Percentiles rank a stretch among this genome's conserved stretches.
Evolutionary conservation across 1,284 basidiomycete genomes (phyloP).

Genomic region (Inonotus hispidus): DNA sequence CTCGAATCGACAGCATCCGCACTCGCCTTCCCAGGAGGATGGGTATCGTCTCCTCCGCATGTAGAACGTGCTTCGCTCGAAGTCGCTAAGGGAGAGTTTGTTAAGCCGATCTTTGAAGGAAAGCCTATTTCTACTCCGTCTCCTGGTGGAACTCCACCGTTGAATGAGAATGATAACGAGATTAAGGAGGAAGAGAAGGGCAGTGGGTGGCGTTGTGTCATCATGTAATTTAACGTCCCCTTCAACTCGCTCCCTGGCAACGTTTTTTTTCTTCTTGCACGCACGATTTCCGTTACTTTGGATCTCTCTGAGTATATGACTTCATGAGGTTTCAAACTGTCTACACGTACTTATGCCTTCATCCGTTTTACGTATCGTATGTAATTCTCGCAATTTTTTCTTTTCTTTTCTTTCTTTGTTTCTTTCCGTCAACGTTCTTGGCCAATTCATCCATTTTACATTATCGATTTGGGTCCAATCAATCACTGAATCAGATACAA

Average conservation of each 20-base stretch:
- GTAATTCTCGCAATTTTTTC: not conserved
- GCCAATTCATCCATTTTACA: no score
- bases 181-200: not conserved
- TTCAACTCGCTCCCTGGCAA: no score
- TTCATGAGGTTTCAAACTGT: no score
- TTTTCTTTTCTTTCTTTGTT: no score
- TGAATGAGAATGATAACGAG: not conserved
- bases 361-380: not conserved
- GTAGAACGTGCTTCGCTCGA: conserved; percentile 16
- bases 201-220: conserved; percentile 11
- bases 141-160: not conserved
- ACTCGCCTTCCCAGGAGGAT: conserved; percentile 14
- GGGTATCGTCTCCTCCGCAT: conserved; percentile 7
- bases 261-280: not conserved
- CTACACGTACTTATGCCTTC: not conserved
- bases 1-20: conserved; percentile 17
- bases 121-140: not conserved
- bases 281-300: not conserved
- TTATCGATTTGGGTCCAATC: no score
- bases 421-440: no score
- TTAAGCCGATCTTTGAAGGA: conserved; percentile 7
- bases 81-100: conserved; percentile 15
- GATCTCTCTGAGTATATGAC: not conserved
- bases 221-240: conserved; percentile 9
- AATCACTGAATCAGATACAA: no score